These are phyloP conservation scores for Sporobolomyces pararoseus DNA, from an alignment of 768 basidiomycete genomes.

Conservation along the genomic window DNA sequence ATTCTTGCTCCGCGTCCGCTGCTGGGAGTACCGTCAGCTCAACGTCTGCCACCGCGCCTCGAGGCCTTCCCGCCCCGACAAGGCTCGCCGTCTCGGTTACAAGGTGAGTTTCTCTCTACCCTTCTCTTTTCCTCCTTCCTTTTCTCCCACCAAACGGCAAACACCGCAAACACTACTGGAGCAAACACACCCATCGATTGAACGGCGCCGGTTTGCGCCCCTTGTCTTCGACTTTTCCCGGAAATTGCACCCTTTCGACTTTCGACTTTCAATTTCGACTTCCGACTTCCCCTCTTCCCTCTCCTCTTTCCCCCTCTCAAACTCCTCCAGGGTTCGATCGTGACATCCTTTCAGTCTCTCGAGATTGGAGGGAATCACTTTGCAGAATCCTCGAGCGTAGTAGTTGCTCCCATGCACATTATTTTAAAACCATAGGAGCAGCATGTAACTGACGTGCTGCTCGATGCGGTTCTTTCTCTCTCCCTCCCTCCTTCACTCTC, in stretches of 20 bases:
- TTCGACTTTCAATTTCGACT: neutral
- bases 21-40: slow-evolving; percentile 68
- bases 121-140: neutral
- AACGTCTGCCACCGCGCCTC: slow-evolving; percentile 98
- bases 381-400: neutral
- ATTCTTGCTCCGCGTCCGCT: slow-evolving; percentile 95
- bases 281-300: neutral
- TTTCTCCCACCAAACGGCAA: neutral
- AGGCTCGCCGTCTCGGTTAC: slow-evolving; percentile 96
- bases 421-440: slow-evolving; percentile 8
- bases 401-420: no score
- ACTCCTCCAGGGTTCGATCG: neutral
- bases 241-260: neutral
- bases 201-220: no score
- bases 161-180: neutral
- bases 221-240: neutral
- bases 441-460: slow-evolving; percentile 21
- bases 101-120: slow-evolving; percentile 54
- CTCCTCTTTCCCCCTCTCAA: neutral
- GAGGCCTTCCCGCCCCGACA: slow-evolving; percentile 96
- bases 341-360: neutral
- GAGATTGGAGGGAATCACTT: neutral
- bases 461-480: slow-evolving; percentile 19
- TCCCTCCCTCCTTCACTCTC: neutral
- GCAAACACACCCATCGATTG: neutral